A percentile compares a stretch with the other conserved stretches of the same genome.
These are phyloP conservation scores for Macadamia tetraphylla DNA, from an alignment of 164 flowering plant species.

Conservation along the genomic window DNA sequence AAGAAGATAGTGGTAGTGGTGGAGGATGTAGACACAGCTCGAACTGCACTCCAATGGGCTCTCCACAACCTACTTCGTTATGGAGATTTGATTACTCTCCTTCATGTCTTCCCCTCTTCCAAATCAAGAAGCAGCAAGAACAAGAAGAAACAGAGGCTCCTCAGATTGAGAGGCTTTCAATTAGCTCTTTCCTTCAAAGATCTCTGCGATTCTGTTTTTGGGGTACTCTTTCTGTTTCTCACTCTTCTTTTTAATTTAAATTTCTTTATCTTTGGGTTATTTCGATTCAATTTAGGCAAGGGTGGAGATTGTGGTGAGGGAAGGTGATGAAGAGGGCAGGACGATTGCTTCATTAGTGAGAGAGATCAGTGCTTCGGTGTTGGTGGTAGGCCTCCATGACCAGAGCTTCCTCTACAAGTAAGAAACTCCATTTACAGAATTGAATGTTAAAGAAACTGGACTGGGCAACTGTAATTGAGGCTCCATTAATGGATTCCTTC, in stretches of 20 bases:
- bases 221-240: slow-evolving; percentile 20
- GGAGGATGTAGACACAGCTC: slow-evolving; percentile 76
- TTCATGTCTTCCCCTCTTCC: slow-evolving; percentile 57
- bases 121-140: slow-evolving; percentile 20
- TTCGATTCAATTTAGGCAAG: slow-evolving; percentile 39
- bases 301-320: slow-evolving; percentile 75
- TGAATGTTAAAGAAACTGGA: too few relatives aligned
- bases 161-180: slow-evolving; percentile 68
- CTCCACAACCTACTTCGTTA: slow-evolving; percentile 58
- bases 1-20: slow-evolving; percentile 76
- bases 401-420: slow-evolving; percentile 85
- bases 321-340: slow-evolving; percentile 63
- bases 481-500: slow-evolving; percentile 16
- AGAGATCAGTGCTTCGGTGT: slow-evolving; percentile 65
- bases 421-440: not conserved
- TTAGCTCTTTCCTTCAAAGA: slow-evolving; percentile 84
- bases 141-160: slow-evolving; percentile 41
- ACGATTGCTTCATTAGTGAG: slow-evolving; percentile 47
- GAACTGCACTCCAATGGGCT: slow-evolving; percentile 79
- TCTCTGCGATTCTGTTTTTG: slow-evolving; percentile 51
- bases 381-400: slow-evolving; percentile 84
- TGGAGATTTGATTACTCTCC: slow-evolving; percentile 75
- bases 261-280: too few relatives aligned
- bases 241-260: too few relatives aligned
- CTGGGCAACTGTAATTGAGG: too few relatives aligned